Conservation (phyloP, 805 yeast species). For the Komagataella mondaviorum region DNA sequence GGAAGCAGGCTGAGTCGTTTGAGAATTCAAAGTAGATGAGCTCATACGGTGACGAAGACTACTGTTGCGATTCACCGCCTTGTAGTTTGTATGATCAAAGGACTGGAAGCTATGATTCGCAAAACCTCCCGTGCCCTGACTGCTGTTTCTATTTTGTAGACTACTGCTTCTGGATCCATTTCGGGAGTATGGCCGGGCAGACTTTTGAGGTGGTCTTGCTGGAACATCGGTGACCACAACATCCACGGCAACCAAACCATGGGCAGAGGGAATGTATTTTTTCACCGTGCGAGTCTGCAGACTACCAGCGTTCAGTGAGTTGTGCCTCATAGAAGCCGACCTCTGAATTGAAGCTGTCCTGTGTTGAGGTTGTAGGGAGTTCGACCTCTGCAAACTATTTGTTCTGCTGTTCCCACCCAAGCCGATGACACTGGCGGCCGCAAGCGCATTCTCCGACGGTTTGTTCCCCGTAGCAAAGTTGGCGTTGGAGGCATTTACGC, state of each 20-base stretch:
- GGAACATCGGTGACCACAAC: slow-evolving; percentile 31
- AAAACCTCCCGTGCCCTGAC: background rate
- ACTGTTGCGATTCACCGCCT: background rate
- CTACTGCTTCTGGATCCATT: background rate
- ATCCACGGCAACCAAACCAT: slow-evolving; percentile 56
- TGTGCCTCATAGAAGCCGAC: slow-evolving; percentile 9
- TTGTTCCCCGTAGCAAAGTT: background rate
- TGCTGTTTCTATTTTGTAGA: background rate
- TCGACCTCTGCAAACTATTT: background rate
- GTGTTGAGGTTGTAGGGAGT: background rate
- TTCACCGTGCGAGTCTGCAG: slow-evolving; percentile 34
- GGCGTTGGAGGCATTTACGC: background rate
- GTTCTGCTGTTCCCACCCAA: background rate
- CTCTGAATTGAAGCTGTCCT: slow-evolving; percentile 1
- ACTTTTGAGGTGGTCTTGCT: background rate
- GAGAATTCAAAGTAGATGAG: background rate
- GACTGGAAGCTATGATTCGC: background rate
- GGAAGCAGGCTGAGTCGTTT: background rate
- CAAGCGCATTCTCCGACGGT: background rate
- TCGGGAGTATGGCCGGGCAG: background rate
- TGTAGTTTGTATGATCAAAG: background rate
- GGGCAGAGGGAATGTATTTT: slow-evolving; percentile 61
- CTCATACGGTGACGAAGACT: background rate
- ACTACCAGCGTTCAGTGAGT: background rate
- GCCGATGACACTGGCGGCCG: background rate